phyloP scores from a whole-genome alignment of 176 grass and related monocot genomes.

The Carex cristatella region DNA sequence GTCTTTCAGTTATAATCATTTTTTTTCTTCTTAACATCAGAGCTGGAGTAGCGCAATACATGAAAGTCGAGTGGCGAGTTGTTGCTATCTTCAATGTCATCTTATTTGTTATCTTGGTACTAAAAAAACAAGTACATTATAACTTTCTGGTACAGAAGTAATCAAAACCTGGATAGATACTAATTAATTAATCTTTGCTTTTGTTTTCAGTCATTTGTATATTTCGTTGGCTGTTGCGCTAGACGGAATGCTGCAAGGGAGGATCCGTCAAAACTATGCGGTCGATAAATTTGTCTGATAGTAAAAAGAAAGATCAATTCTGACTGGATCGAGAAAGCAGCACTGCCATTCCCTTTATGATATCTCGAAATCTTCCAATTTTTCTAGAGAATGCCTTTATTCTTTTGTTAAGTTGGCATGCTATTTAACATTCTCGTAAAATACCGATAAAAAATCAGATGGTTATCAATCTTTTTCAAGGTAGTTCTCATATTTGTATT shows the following conservation, averaged over 20 bases:
- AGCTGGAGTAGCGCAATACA: conserved; percentile 96
- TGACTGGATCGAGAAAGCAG: background rate
- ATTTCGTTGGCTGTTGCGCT: conserved; percentile 74
- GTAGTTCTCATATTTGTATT: conserved; percentile 5
- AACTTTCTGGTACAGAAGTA: background rate
- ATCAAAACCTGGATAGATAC: background rate
- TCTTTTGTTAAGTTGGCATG: conserved; percentile 3
- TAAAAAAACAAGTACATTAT: background rate
- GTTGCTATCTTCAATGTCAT: conserved; percentile 86
- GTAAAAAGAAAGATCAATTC: background rate
- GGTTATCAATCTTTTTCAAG: background rate
- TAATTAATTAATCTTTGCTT: background rate
- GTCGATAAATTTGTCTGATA: conserved; percentile 17
- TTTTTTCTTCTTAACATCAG: conserved; percentile 29
- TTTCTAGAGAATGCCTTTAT: conserved; percentile 1
- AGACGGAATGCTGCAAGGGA: conserved; percentile 45
- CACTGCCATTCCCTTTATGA: background rate
- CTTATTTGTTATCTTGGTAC: conserved; percentile 85
- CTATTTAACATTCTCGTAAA: background rate
- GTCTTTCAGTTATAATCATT: background rate
- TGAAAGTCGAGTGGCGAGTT: conserved; percentile 85
- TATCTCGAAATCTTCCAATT: background rate
- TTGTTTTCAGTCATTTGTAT: conserved; percentile 46
- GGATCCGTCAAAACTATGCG: conserved; percentile 28
- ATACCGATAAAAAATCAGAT: background rate